Percentiles rank a stretch among this genome's conserved stretches.
Evolutionary conservation across 2,329 filamentous ascomycete genomes (phyloP).

Genomic region (Trichoderma pleuroti): DNA sequence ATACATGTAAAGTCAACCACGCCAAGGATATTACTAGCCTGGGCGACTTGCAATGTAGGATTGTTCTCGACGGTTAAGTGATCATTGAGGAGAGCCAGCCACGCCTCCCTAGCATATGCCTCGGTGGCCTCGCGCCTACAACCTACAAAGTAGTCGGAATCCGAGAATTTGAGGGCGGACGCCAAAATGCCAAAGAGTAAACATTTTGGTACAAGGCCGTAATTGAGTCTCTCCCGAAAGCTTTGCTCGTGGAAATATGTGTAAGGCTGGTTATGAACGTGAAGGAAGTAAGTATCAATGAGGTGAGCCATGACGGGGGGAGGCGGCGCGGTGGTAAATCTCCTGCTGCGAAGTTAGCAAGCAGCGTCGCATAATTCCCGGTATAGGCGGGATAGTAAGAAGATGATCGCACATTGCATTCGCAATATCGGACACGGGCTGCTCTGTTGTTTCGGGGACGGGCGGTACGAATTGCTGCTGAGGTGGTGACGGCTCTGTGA

Average conservation of each 20-base stretch:
- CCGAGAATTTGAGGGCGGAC: constrained; percentile 12
- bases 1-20: constrained; percentile 16
- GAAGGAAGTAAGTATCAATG: constrained; percentile 9
- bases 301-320: constrained; percentile 12
- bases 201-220: constrained; percentile 8
- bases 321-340: constrained; percentile 10
- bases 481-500: constrained; percentile 9
- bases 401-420: not conserved
- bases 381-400: not conserved
- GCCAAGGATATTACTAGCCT: constrained; percentile 11
- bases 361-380: not conserved
- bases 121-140: constrained; percentile 11
- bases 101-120: constrained; percentile 14
- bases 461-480: not conserved
- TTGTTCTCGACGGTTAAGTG: constrained; percentile 7
- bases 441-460: not conserved
- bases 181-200: constrained; percentile 9
- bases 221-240: constrained; percentile 10
- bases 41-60: not conserved
- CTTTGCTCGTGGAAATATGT: constrained; percentile 13
- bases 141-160: constrained; percentile 3
- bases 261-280: constrained; percentile 14
- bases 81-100: constrained; percentile 8
- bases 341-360: not conserved
- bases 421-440: not conserved